These are phyloP conservation scores for Hypoxylon sp. DNA, from an alignment of 2,329 filamentous ascomycete species.

Conservation along the genomic window DNA sequence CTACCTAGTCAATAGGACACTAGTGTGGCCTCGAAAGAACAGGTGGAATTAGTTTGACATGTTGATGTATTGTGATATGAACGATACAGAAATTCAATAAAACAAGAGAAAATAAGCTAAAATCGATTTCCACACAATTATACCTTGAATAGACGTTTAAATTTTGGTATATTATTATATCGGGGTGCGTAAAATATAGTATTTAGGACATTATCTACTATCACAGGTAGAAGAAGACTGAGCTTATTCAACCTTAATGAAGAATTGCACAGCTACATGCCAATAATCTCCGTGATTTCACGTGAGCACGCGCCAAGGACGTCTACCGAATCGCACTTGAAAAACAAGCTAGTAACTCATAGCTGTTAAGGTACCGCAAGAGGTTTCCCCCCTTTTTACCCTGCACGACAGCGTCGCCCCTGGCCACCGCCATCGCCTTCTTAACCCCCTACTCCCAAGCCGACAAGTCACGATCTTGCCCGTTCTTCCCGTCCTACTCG, in stretches of 20 bases:
- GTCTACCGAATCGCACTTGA: background rate
- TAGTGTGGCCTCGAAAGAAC: background rate
- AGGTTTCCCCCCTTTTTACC: slow-evolving; percentile 1
- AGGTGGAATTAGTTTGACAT: background rate
- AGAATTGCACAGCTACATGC: background rate
- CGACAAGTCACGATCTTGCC: slow-evolving; percentile 1
- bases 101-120: background rate
- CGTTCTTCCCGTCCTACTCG: background rate
- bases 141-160: no score
- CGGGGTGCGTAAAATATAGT: no score
- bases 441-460: slow-evolving; percentile 17
- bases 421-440: slow-evolving; percentile 1
- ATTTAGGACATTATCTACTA: no score
- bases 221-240: background rate
- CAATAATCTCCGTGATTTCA: background rate
- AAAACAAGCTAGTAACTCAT: background rate
- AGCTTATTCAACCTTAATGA: background rate
- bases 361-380: background rate
- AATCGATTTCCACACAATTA: no score
- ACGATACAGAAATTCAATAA: background rate
- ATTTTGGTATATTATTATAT: no score
- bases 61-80: background rate
- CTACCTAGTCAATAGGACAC: background rate
- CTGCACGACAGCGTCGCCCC: background rate
- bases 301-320: background rate